These are phyloP conservation scores for Firmiana major DNA, from an alignment of 345 rosid genomes.

Conservation along the genomic window DNA sequence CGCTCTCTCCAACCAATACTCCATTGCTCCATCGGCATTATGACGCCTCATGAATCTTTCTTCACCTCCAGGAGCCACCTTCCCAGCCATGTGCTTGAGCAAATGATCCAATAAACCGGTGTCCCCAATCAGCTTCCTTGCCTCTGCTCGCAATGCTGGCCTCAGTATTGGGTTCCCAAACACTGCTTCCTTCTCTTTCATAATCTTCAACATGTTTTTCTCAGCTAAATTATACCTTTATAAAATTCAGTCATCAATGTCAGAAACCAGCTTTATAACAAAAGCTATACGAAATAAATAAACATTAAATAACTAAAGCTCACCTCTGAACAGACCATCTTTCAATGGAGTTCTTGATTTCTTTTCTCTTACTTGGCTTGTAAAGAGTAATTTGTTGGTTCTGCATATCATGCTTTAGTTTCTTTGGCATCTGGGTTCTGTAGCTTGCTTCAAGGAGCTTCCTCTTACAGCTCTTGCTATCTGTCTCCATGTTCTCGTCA, in stretches of 20 bases:
- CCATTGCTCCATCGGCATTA: slow-evolving; percentile 94
- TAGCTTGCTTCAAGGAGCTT: slow-evolving; percentile 23
- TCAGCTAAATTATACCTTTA: slow-evolving; percentile 84
- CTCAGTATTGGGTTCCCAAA: slow-evolving; percentile 68
- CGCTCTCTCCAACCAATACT: slow-evolving; percentile 89
- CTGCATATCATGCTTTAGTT: slow-evolving; percentile 27
- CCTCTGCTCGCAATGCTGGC: slow-evolving; percentile 65
- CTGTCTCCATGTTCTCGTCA: slow-evolving; percentile 1
- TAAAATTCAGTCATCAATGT: slow-evolving; percentile 5
- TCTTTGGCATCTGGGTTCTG: slow-evolving; percentile 29
- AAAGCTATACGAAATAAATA: neutral
- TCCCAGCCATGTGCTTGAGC: slow-evolving; percentile 95
- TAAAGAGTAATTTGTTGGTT: slow-evolving; percentile 40
- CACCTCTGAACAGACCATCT: slow-evolving; percentile 88
- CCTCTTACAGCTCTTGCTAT: slow-evolving; percentile 32
- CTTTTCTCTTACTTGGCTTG: slow-evolving; percentile 35
- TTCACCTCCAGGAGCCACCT: slow-evolving; percentile 83
- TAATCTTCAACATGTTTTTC: slow-evolving; percentile 73
- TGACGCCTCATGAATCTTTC: slow-evolving; percentile 87
- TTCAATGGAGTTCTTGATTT: slow-evolving; percentile 36
- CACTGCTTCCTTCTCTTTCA: slow-evolving; percentile 77
- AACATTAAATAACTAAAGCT: neutral
- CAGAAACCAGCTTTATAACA: neutral
- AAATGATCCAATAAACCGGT: slow-evolving; percentile 92
- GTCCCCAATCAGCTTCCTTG: slow-evolving; percentile 90